Conservation (phyloP, 2,329 filamentous ascomycete species). For the Dactylellina sp. region DNA sequence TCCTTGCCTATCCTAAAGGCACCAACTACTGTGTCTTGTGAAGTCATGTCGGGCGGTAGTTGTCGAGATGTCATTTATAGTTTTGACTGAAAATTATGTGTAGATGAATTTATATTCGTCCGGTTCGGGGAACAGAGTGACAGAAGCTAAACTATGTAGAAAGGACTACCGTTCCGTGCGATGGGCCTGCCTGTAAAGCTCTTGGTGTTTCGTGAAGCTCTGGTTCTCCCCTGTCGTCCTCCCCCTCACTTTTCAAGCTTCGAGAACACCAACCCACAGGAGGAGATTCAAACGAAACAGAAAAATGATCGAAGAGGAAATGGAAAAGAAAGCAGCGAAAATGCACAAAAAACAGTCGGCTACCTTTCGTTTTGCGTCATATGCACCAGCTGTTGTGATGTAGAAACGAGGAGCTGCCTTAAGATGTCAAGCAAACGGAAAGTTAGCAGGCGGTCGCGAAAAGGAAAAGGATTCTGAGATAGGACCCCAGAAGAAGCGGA, state of each 20-base stretch:
- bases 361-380: slow-evolving; percentile 54
- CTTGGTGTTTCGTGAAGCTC: slow-evolving; percentile 15
- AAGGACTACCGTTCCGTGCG: not conserved
- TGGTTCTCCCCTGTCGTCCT: slow-evolving; percentile 34
- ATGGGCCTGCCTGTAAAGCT: slow-evolving; percentile 19
- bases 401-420: slow-evolving; percentile 26
- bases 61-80: slow-evolving; percentile 50
- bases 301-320: slow-evolving; percentile 17
- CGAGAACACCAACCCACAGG: not conserved
- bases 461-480: slow-evolving; percentile 8
- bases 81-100: not conserved
- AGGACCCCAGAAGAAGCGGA: slow-evolving; percentile 32
- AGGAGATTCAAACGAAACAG: slow-evolving; percentile 28
- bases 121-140: not conserved
- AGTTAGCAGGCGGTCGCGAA: slow-evolving; percentile 29
- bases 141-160: slow-evolving; percentile 23
- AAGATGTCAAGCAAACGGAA: not conserved
- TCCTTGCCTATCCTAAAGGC: slow-evolving; percentile 82
- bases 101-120: not conserved
- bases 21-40: slow-evolving; percentile 53
- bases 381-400: slow-evolving; percentile 34
- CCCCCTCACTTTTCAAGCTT: slow-evolving; percentile 43
- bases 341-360: slow-evolving; percentile 23
- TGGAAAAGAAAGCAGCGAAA: slow-evolving; percentile 19
- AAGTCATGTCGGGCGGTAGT: slow-evolving; percentile 51